Conservation (phyloP, 225 moss, liverwort and hornwort species). For the Thuidium tamariscinum region DNA sequence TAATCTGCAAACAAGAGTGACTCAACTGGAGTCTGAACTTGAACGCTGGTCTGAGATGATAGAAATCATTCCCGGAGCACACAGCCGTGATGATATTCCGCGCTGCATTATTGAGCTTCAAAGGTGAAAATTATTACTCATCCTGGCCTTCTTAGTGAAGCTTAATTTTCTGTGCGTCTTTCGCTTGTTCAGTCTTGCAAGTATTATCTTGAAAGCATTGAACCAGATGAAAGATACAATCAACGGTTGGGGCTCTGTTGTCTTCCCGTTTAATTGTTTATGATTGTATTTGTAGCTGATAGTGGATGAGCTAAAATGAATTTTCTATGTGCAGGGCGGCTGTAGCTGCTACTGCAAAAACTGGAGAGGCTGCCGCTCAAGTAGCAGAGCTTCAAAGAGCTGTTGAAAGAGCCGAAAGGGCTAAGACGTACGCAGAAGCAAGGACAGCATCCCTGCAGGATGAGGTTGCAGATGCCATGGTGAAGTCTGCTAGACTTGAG, state of each 20-base stretch:
- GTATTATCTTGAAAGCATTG: not conserved
- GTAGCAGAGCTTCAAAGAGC: slow-evolving; percentile 58
- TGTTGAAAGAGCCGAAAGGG: slow-evolving; percentile 44
- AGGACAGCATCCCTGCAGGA: slow-evolving; percentile 44
- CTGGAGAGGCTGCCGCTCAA: slow-evolving; percentile 54
- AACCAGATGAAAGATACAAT: not conserved
- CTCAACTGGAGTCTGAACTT: slow-evolving; percentile 61
- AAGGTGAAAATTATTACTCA: slow-evolving; percentile 20
- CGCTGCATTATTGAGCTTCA: slow-evolving; percentile 67
- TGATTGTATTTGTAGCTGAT: not conserved
- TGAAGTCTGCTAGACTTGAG: slow-evolving; percentile 60
- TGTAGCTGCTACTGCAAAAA: slow-evolving; percentile 52
- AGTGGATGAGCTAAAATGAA: not conserved
- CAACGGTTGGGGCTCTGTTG: not conserved
- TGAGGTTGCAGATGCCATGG: slow-evolving; percentile 52
- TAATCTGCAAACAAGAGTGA: slow-evolving; percentile 62
- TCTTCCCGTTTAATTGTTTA: not conserved
- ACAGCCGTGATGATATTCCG: slow-evolving; percentile 50
- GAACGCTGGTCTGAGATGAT: slow-evolving; percentile 61
- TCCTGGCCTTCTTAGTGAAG: not conserved
- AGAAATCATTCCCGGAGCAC: slow-evolving; percentile 55
- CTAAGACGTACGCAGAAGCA: slow-evolving; percentile 51
- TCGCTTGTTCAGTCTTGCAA: not conserved
- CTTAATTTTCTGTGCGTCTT: not conserved
- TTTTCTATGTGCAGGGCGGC: slow-evolving; percentile 31